Percentiles rank a stretch among this genome's conserved stretches.
phyloP scores from a whole-genome alignment of 208 protist species.

The Herpetomonas muscarum region DNA sequence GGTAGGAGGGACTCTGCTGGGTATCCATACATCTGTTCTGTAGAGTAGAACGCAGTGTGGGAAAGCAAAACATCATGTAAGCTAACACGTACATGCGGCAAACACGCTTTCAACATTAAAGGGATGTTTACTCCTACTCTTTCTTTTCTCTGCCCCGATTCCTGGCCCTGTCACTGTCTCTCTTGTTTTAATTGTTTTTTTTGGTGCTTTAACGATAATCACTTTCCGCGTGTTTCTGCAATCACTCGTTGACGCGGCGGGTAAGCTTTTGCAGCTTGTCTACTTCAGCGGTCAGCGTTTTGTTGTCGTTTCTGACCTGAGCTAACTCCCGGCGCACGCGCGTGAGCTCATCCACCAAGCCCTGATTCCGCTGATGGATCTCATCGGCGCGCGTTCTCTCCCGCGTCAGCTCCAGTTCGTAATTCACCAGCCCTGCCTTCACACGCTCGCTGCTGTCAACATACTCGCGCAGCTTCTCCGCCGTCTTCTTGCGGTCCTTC shows the following conservation, averaged over 20 bases:
- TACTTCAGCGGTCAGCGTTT: constrained; percentile 39
- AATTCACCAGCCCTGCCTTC: constrained; percentile 59
- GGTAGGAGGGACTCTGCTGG: too few species aligned
- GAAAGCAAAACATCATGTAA: too few species aligned
- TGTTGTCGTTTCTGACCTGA: constrained; percentile 49
- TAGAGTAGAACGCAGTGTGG: too few species aligned
- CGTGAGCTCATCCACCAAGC: constrained; percentile 63
- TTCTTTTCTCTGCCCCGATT: not conserved
- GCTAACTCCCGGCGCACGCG: constrained; percentile 40
- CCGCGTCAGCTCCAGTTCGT: constrained; percentile 70
- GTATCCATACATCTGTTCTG: too few species aligned
- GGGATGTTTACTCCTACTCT: too few species aligned
- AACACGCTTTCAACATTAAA: too few species aligned
- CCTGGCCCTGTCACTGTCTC: not conserved
- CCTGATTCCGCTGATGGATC: constrained; percentile 57
- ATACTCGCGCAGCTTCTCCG: constrained; percentile 27
- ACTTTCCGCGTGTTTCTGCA: not conserved
- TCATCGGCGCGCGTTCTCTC: constrained; percentile 57
- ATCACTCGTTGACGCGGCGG: constrained; percentile 20
- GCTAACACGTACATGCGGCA: too few species aligned
- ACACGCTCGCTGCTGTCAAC: constrained; percentile 25
- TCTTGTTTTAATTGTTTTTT: not conserved
- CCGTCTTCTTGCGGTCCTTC: constrained; percentile 20
- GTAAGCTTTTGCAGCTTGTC: constrained; percentile 48
- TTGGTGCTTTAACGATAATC: too few species aligned